A percentile compares a stretch with the other conserved stretches of the same genome.
Evolutionary conservation across 495 filamentous ascomycete genomes (phyloP).

Genomic region (Xylaria sp.): DNA sequence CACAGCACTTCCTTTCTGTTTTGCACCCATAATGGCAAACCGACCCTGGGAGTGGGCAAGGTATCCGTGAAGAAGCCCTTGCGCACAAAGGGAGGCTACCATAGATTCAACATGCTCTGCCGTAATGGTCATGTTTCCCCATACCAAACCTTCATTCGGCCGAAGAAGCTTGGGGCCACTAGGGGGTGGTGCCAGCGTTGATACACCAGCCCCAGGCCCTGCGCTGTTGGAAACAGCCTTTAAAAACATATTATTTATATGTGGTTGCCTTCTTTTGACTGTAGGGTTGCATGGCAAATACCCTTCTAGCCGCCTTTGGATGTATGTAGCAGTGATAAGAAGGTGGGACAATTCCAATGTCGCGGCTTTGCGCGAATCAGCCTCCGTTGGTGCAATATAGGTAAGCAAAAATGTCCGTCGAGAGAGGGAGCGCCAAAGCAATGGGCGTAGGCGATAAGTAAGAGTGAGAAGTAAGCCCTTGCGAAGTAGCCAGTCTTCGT

Average conservation of each 20-base stretch:
- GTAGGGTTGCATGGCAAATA: conserved; percentile 45
- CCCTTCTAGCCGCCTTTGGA: conserved; percentile 60
- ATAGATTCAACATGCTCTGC: conserved; percentile 78
- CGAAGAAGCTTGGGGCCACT: conserved; percentile 54
- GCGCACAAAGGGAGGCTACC: conserved; percentile 76
- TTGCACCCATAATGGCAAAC: conserved; percentile 84
- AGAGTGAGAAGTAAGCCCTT: conserved; percentile 77
- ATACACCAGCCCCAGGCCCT: conserved; percentile 30
- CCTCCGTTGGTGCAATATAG: conserved; percentile 63
- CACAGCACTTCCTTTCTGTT: conserved; percentile 59
- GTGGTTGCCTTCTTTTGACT: conserved; percentile 31
- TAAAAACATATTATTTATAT: conserved; percentile 48
- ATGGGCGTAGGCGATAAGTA: conserved; percentile 71
- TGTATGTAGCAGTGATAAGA: conserved; percentile 55
- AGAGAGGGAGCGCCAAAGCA: conserved; percentile 85
- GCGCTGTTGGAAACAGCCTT: conserved; percentile 50
- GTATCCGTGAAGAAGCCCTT: conserved; percentile 87
- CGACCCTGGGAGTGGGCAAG: conserved; percentile 75
- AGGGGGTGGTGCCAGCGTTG: conserved; percentile 52
- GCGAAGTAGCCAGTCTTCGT: conserved; percentile 74
- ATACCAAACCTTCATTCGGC: conserved; percentile 55
- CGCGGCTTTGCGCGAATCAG: conserved; percentile 57
- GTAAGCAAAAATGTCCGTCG: conserved; percentile 71
- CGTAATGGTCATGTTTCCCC: conserved; percentile 60
- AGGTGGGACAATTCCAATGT: conserved; percentile 64